Percentiles rank a stretch among this genome's conserved stretches.
These are phyloP conservation scores for Heterobasidion occidentale DNA, from an alignment of 1,284 basidiomycete species.

Conservation along the genomic window DNA sequence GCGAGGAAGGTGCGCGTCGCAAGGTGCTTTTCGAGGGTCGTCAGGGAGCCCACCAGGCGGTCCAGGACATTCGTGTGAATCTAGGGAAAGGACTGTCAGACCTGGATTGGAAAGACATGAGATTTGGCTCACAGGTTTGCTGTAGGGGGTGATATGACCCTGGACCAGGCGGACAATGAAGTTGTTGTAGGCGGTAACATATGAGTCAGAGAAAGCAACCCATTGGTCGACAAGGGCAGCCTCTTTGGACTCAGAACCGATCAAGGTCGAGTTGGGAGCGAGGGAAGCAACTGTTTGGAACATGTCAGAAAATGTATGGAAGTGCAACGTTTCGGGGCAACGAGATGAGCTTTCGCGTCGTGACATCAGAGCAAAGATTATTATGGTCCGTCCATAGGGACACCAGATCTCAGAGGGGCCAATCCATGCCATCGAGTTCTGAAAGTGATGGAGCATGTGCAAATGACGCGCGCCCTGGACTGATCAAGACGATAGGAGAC, in stretches of 20 bases:
- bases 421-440: too few species aligned
- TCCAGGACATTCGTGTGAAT: constrained; percentile 47
- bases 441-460: too few species aligned
- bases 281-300: constrained; percentile 58
- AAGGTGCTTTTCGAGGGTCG: constrained; percentile 71
- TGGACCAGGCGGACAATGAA: constrained; percentile 27
- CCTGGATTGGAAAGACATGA: not conserved
- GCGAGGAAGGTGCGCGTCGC: constrained; percentile 84
- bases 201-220: constrained; percentile 54
- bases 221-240: constrained; percentile 63
- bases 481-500: too few species aligned
- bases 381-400: too few species aligned
- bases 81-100: constrained; percentile 26
- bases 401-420: too few species aligned
- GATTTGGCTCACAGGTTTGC: constrained; percentile 46
- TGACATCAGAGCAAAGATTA: too few species aligned
- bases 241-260: constrained; percentile 49
- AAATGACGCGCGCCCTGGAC: too few species aligned
- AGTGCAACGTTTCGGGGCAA: not conserved
- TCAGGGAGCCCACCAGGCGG: constrained; percentile 46
- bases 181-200: constrained; percentile 30
- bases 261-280: constrained; percentile 60
- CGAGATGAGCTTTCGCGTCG: not conserved
- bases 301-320: not conserved
- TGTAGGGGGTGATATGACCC: constrained; percentile 46